A percentile compares a stretch with the other conserved stretches of the same genome.
These are phyloP conservation scores for Chlorophyllum brunneum DNA, from an alignment of 768 basidiomycete species.

Conservation along the genomic window DNA sequence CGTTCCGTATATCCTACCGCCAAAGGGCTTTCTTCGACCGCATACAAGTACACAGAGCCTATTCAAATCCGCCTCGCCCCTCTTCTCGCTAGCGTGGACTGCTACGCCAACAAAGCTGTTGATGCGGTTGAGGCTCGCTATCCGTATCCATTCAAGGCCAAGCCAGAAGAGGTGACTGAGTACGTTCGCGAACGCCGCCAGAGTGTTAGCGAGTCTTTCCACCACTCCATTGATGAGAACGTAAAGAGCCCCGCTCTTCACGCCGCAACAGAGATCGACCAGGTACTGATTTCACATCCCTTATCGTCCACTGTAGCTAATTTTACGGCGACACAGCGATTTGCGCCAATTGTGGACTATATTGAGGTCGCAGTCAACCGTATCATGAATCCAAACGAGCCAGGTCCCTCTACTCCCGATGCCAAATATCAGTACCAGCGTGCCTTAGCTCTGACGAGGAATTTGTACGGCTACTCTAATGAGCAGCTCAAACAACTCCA, in stretches of 20 bases:
- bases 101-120: constrained; percentile 68
- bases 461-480: constrained; percentile 59
- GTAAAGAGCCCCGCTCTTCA: constrained; percentile 60
- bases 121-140: constrained; percentile 70
- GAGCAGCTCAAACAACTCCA: constrained; percentile 72
- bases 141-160: constrained; percentile 72
- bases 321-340: constrained; percentile 37
- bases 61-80: constrained; percentile 64
- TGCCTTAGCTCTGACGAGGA: constrained; percentile 59
- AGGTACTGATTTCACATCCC: constrained; percentile 37
- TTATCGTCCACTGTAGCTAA: constrained; percentile 14
- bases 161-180: constrained; percentile 65
- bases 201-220: constrained; percentile 44
- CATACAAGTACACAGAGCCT: constrained; percentile 62
- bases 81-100: constrained; percentile 58
- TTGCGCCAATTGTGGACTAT: constrained; percentile 74
- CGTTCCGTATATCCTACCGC: constrained; percentile 64
- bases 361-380: constrained; percentile 54
- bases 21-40: constrained; percentile 53
- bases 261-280: constrained; percentile 67
- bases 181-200: constrained; percentile 57
- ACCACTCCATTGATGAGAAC: constrained; percentile 44
- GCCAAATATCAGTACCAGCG: constrained; percentile 78
- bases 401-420: constrained; percentile 44
- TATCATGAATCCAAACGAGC: constrained; percentile 41